Percentiles rank a stretch among this genome's conserved stretches.
Evolutionary conservation across 495 filamentous ascomycete genomes (phyloP).

Genomic region (Aspergillus heteromorphus): DNA sequence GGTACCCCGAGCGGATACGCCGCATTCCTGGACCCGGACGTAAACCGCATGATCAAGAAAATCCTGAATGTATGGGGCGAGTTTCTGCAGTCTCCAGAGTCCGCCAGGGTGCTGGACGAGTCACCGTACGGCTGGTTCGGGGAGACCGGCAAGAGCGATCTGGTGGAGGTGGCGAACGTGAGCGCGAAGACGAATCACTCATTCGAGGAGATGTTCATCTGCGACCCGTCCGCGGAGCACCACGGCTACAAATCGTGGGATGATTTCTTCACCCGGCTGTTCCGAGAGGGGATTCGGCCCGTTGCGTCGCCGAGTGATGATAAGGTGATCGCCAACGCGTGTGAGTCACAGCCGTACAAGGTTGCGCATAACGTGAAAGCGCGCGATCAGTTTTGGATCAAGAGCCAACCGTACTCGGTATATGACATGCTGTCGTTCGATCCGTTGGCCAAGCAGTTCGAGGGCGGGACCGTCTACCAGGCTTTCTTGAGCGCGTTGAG

Average conservation of each 20-base stretch:
- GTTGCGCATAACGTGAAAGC: slow-evolving; percentile 21
- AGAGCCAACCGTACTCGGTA: slow-evolving; percentile 35
- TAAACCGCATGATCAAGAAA: slow-evolving; percentile 64
- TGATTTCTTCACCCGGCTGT: slow-evolving; percentile 65
- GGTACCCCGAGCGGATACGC: slow-evolving; percentile 61
- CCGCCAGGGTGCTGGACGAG: slow-evolving; percentile 50
- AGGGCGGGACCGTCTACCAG: slow-evolving; percentile 61
- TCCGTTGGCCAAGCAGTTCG: slow-evolving; percentile 45
- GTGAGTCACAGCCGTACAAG: slow-evolving; percentile 52
- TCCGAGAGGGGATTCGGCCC: slow-evolving; percentile 51
- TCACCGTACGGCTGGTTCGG: slow-evolving; percentile 59
- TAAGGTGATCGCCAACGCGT: slow-evolving; percentile 55
- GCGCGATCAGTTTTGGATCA: slow-evolving; percentile 32
- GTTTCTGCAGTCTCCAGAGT: slow-evolving; percentile 52
- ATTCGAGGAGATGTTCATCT: slow-evolving; percentile 19
- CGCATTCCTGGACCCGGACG: slow-evolving; percentile 59
- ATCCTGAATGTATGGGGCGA: slow-evolving; percentile 63
- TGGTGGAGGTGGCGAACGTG: slow-evolving; percentile 28
- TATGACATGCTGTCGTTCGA: slow-evolving; percentile 57
- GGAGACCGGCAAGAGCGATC: slow-evolving; percentile 22
- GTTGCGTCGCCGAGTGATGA: slow-evolving; percentile 43
- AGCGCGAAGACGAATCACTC: not conserved
- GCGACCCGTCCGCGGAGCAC: slow-evolving; percentile 13
- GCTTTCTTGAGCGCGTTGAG: slow-evolving; percentile 59
- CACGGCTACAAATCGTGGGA: slow-evolving; percentile 68